Evolutionary conservation across 495 filamentous ascomycete species (phyloP), one percentile per base, ranked within the genome.

Genomic region (Immersiella caudata): DNA sequence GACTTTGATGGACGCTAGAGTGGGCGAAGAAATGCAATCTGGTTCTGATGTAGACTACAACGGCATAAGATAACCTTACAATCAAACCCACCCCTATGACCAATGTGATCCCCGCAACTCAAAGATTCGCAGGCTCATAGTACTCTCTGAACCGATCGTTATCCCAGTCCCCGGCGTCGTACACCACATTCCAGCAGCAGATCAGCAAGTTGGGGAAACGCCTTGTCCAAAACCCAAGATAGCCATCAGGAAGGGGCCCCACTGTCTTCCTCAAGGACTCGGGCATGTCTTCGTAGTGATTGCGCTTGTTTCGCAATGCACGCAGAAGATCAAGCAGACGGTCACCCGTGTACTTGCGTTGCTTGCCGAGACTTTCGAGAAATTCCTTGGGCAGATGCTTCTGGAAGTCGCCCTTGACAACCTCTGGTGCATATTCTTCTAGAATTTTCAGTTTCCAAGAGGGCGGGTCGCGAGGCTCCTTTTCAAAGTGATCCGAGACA

Each of bases 401-500:
- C 26, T 97, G 82, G 78, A 97, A 99, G 75, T 97, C 92, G 14
- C 79, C 78, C 46, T 76, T 74, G 60, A 80, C 74, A 6, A 81
- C 79, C 27, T 72, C 70, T 0, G 72, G 69, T 0, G 80, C 80
- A 24, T 70, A 71, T 5, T 60, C 20, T 22, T 87, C 82, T 2
- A 88, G 83, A 50, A 89, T 83, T 2, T 90, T 82, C 5, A 98
- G 86, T 4, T 86, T 81, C 7, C 80, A 76, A 0, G 91, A 94
- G 1, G 89, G 90, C 1, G 91, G 89, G 50, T 97, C 92, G 35
- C 91, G 87, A 3, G 88, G 86, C 75, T 97, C 94, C 64, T 92
- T 90, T 74, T 99, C 95, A 71, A 97, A 97, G 73, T 95, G 92
- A 72, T 99, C 95, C 0, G 92, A 96, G 27, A 95, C 91, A 64